Conservation (phyloP, 2,329 filamentous ascomycete genomes). For the Pestalotiopsis sp. region DNA sequence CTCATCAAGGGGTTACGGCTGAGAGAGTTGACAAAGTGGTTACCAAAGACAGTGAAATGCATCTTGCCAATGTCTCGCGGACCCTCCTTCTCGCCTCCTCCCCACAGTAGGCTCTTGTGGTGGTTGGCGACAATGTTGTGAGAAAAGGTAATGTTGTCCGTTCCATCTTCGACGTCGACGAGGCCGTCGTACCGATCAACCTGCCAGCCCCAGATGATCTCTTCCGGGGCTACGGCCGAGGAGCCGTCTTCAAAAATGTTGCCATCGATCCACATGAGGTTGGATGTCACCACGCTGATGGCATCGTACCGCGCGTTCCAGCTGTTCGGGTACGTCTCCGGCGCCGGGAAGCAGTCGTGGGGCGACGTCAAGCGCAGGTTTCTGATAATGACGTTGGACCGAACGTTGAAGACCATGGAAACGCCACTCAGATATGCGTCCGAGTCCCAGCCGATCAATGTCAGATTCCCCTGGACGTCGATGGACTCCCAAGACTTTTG, state of each 20-base stretch:
- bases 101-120: slow-evolving; percentile 25
- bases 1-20: slow-evolving; percentile 24
- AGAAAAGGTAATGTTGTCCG: slow-evolving; percentile 23
- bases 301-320: slow-evolving; percentile 27
- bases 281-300: slow-evolving; percentile 20
- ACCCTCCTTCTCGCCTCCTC: slow-evolving; percentile 25
- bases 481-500: slow-evolving; percentile 24
- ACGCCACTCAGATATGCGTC: slow-evolving; percentile 20
- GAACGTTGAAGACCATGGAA: slow-evolving; percentile 21
- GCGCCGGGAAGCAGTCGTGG: slow-evolving; percentile 23
- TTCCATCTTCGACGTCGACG: slow-evolving; percentile 24
- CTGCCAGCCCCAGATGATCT: slow-evolving; percentile 21
- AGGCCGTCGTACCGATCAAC: slow-evolving; percentile 24
- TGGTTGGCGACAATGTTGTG: slow-evolving; percentile 25
- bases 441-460: slow-evolving; percentile 22
- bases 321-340: slow-evolving; percentile 19
- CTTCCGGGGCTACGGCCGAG: slow-evolving; percentile 18
- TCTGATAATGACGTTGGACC: slow-evolving; percentile 21
- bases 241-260: slow-evolving; percentile 20
- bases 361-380: slow-evolving; percentile 21
- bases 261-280: slow-evolving; percentile 22
- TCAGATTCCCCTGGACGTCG: slow-evolving; percentile 21
- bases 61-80: slow-evolving; percentile 22
- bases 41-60: slow-evolving; percentile 23
- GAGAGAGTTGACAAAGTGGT: slow-evolving; percentile 21